Evolutionary conservation across 2,329 filamentous ascomycete species (phyloP).

Genomic region (Calycina marina): DNA sequence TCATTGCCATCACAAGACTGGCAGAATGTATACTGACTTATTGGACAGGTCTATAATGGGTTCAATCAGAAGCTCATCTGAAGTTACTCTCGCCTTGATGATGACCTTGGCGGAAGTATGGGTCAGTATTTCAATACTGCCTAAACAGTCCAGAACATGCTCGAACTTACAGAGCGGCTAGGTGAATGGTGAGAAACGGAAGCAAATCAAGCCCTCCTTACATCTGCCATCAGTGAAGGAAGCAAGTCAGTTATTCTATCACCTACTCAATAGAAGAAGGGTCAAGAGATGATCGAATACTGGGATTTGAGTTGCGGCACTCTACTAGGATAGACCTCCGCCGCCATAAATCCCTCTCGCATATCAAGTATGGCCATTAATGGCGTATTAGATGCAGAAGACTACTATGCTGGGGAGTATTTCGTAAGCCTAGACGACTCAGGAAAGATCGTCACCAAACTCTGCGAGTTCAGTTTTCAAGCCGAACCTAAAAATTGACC

Average conservation of each 20-base stretch:
- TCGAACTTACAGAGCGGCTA: conserved; percentile 30
- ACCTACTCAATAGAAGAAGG: neutral
- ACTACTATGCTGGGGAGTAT: conserved; percentile 7
- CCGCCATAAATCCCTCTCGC: conserved; percentile 26
- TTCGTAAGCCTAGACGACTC: neutral
- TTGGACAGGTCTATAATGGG: too few relatives aligned
- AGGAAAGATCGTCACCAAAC: neutral
- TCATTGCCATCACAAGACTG: too few relatives aligned
- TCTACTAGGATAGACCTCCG: conserved; percentile 28
- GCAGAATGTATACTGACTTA: too few relatives aligned
- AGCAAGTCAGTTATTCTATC: neutral
- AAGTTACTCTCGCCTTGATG: conserved; percentile 1
- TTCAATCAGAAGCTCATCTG: conserved; percentile 2
- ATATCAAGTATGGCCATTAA: conserved; percentile 26
- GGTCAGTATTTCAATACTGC: conserved; percentile 29
- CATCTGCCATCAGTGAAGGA: neutral
- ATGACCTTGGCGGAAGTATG: conserved; percentile 12
- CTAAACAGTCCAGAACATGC: conserved; percentile 32
- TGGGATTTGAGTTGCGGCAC: conserved; percentile 35
- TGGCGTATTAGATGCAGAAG: conserved; percentile 9
- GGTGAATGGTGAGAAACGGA: conserved; percentile 23
- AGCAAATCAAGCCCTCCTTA: conserved; percentile 5
- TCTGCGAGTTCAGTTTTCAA: neutral
- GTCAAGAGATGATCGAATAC: conserved; percentile 23
- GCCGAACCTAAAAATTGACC: neutral